phyloP scores from a whole-genome alignment of 306 rosid species.

The Pyrus pyrifolia region DNA sequence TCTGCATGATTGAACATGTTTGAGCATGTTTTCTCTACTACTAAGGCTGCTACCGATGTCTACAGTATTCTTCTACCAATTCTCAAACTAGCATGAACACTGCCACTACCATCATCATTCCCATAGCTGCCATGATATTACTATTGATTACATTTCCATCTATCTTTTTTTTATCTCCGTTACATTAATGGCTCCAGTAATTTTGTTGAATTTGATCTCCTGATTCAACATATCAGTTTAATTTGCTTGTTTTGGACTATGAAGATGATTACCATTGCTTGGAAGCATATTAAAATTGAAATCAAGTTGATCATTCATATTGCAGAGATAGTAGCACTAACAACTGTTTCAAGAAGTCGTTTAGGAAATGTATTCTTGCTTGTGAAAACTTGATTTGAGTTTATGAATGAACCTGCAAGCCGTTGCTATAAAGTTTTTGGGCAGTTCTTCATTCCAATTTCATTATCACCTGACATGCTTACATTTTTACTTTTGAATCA shows the following conservation, averaged over 20 bases:
- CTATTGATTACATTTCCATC: neutral
- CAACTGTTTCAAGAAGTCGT: neutral
- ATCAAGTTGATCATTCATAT: neutral
- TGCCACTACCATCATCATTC: neutral
- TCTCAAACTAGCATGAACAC: neutral
- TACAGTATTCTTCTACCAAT: neutral
- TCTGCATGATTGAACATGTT: neutral
- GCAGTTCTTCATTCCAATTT: constrained; percentile 5
- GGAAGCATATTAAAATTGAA: neutral
- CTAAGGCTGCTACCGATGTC: neutral
- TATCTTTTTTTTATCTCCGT: neutral
- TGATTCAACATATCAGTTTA: neutral
- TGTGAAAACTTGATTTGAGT: neutral
- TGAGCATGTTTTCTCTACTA: neutral
- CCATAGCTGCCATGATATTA: neutral
- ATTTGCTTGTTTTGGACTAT: neutral
- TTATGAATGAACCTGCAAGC: neutral
- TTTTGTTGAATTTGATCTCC: neutral
- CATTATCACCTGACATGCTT: constrained; percentile 13
- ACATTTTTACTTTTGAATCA: constrained; percentile 30
- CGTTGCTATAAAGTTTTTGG: neutral
- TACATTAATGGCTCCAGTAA: neutral
- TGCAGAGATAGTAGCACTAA: neutral
- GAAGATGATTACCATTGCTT: neutral
- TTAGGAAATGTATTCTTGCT: neutral